phyloP scores from a whole-genome alignment of 2,329 filamentous ascomycete genomes.

The Fusarium stilboides region DNA sequence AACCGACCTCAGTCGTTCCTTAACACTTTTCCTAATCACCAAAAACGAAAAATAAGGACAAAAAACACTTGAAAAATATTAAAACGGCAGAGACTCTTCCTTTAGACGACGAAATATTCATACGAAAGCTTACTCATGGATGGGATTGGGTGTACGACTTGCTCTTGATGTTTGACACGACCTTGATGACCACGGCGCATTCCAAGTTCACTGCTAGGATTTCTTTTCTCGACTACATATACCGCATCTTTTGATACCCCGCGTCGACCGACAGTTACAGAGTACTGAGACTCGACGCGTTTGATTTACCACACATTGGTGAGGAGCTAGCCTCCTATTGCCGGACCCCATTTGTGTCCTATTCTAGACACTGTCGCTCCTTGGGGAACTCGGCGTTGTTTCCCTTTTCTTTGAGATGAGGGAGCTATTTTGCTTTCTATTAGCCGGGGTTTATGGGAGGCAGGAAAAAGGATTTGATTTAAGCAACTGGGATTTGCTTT shows the following conservation, averaged over 20 bases:
- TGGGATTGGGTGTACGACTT: constrained; percentile 13
- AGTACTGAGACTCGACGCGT: constrained; percentile 41
- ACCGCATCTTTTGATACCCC: constrained; percentile 52
- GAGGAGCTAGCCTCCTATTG: constrained; percentile 35
- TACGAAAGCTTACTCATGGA: constrained; percentile 12
- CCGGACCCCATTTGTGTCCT: constrained; percentile 35
- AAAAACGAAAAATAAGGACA: constrained; percentile 27
- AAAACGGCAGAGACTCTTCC: constrained; percentile 44
- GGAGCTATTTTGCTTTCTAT: constrained; percentile 40
- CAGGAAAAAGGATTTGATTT: constrained; percentile 49
- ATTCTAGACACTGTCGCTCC: constrained; percentile 35
- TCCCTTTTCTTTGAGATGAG: constrained; percentile 35
- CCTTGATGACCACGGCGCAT: constrained; percentile 47
- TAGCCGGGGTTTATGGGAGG: constrained; percentile 44
- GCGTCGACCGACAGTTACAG: constrained; percentile 47
- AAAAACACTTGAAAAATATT: constrained; percentile 45
- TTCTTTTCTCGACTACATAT: constrained; percentile 52
- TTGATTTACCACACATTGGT: constrained; percentile 43
- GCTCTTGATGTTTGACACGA: constrained; percentile 48
- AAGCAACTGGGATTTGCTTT: constrained; percentile 47
- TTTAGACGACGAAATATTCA: constrained; percentile 20
- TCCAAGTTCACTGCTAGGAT: constrained; percentile 44
- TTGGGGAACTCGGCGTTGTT: constrained; percentile 36
- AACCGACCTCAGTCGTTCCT: constrained; percentile 55
- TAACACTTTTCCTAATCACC: constrained; percentile 51